Conservation (phyloP, 1,139 yeast species). For the Ogataea hybrid region DNA sequence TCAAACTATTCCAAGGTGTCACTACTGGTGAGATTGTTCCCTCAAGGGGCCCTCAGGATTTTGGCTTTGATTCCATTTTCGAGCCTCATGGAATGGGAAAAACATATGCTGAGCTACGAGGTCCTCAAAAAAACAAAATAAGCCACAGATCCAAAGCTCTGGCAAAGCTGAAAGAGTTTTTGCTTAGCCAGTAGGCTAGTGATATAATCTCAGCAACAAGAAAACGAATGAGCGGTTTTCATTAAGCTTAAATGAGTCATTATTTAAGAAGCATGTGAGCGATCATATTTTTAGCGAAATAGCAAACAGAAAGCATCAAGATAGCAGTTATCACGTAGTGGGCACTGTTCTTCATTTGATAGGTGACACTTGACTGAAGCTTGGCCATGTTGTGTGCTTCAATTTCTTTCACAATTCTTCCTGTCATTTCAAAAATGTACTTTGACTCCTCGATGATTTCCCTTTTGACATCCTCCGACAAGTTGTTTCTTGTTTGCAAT, state of each 20-base stretch:
- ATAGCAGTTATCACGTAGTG: constrained; percentile 38
- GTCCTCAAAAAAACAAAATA: constrained; percentile 68
- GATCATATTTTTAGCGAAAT: constrained; percentile 16
- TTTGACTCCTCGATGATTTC: constrained; percentile 69
- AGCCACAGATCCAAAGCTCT: constrained; percentile 89
- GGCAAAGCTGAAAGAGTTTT: constrained; percentile 60
- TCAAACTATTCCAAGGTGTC: constrained; percentile 76
- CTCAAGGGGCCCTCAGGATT: constrained; percentile 73
- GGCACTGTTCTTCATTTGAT: constrained; percentile 51
- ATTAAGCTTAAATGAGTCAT: neutral
- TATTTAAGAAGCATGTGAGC: constrained; percentile 3
- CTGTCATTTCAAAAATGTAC: constrained; percentile 64
- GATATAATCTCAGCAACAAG: neutral
- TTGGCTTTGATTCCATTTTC: constrained; percentile 96
- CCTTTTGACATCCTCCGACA: constrained; percentile 67
- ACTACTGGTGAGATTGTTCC: constrained; percentile 78
- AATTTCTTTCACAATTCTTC: constrained; percentile 59
- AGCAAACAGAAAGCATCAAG: constrained; percentile 23
- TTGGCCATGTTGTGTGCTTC: constrained; percentile 60
- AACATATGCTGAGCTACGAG: constrained; percentile 94
- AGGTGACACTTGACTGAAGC: constrained; percentile 55
- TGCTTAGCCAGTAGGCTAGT: constrained; percentile 31
- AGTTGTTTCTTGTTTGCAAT: constrained; percentile 62
- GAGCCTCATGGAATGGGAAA: constrained; percentile 67
- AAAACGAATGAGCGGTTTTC: neutral